phyloP scores from a whole-genome alignment of 352 stramenopile genomes.

The Globisporangium canariense region DNA sequence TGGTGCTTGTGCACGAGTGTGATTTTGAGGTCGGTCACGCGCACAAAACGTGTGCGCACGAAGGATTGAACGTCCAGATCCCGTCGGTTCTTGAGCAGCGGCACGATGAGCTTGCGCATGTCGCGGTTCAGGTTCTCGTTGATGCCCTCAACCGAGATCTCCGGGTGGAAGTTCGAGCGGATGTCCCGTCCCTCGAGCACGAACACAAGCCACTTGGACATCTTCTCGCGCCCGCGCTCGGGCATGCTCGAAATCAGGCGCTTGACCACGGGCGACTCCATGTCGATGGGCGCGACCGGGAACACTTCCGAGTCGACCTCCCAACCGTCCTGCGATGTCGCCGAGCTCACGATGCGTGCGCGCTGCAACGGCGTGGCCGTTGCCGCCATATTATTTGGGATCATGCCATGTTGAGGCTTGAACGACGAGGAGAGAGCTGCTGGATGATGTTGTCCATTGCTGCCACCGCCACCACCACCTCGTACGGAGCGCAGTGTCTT shows the following conservation, averaged over 20 bases:
- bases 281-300: slow-evolving; percentile 59
- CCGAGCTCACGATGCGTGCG: slow-evolving; percentile 24
- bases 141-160: slow-evolving; percentile 67
- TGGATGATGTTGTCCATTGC: background rate
- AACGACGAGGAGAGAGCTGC: background rate
- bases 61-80: slow-evolving; percentile 67
- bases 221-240: slow-evolving; percentile 56
- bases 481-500: slow-evolving; percentile 63
- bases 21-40: slow-evolving; percentile 65
- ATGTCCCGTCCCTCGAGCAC: slow-evolving; percentile 71
- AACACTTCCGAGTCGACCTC: slow-evolving; percentile 64
- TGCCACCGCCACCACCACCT: slow-evolving; percentile 41
- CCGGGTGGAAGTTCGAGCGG: slow-evolving; percentile 63
- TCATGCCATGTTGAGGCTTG: slow-evolving; percentile 5
- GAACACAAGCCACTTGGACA: slow-evolving; percentile 71
- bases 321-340: slow-evolving; percentile 41
- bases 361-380: slow-evolving; percentile 15
- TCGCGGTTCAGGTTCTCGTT: slow-evolving; percentile 59
- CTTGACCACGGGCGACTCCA: slow-evolving; percentile 75
- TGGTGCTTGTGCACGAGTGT: slow-evolving; percentile 55
- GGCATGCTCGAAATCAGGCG: slow-evolving; percentile 63
- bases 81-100: slow-evolving; percentile 62
- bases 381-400: slow-evolving; percentile 1
- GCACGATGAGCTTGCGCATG: slow-evolving; percentile 69
- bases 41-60: slow-evolving; percentile 59